Conservation (phyloP, 148 eudicot species). For the Chenopodium quinoa region DNA sequence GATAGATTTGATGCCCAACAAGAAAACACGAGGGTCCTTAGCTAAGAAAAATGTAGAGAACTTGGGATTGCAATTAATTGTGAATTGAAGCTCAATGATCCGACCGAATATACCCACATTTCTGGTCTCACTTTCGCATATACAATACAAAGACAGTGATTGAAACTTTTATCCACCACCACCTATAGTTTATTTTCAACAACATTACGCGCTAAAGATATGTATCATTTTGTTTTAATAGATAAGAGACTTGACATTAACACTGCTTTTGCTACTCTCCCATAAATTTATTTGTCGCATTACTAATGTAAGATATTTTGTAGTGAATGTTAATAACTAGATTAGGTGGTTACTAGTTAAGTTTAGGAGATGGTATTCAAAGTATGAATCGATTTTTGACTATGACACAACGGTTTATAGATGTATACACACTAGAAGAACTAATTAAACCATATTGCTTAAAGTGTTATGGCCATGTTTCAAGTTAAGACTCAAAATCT, state of each 20-base stretch:
- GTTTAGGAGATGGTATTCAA: no score
- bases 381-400: no score
- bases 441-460: no score
- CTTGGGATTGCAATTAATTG: not conserved
- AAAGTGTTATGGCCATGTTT: no score
- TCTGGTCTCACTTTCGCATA: not conserved
- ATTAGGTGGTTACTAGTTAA: no score
- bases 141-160: conserved; percentile 6
- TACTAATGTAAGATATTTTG: no score
- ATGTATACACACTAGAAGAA: no score
- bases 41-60: not conserved
- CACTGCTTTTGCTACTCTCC: no score
- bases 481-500: no score
- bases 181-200: not conserved
- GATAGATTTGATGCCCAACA: not conserved
- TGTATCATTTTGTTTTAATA: not conserved
- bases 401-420: no score
- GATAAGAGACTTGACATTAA: not conserved
- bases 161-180: conserved; percentile 4
- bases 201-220: not conserved
- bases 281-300: no score
- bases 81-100: not conserved
- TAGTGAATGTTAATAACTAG: no score
- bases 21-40: conserved; percentile 4
- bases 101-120: not conserved